Evolutionary conservation across 306 rosid genomes (phyloP).

Genomic region (Fragaria ananassa): DNA sequence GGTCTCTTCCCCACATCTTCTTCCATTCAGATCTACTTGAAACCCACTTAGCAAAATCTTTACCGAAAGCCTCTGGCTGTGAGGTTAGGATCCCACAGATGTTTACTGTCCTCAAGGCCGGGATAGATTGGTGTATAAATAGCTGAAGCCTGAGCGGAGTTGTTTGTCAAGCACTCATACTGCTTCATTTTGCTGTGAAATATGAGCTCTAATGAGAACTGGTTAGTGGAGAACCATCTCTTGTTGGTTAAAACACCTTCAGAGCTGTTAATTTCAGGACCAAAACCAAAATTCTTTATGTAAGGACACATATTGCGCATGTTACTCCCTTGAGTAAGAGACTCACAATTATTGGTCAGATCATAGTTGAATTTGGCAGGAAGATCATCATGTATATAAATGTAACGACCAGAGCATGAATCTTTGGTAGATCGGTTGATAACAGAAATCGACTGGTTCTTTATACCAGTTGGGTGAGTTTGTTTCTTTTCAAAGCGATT

Average conservation of each 20-base stretch:
- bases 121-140: conserved; percentile 47
- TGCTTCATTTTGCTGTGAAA: conserved; percentile 57
- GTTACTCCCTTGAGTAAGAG: conserved; percentile 62
- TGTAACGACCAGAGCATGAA: conserved; percentile 57
- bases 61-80: conserved; percentile 42
- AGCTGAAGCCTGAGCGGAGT: conserved; percentile 58
- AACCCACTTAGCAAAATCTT: conserved; percentile 34
- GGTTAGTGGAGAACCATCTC: conserved; percentile 55
- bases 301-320: conserved; percentile 60
- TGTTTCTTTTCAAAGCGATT: conserved; percentile 21
- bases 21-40: conserved; percentile 38
- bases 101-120: conserved; percentile 45
- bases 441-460: conserved; percentile 14
- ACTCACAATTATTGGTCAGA: conserved; percentile 46
- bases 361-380: conserved; percentile 60
- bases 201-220: conserved; percentile 52
- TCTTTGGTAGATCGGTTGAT: conserved; percentile 21
- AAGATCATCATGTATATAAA: conserved; percentile 50
- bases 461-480: conserved; percentile 8
- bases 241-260: conserved; percentile 35
- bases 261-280: conserved; percentile 37
- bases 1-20: conserved; percentile 54
- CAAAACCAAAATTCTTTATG: conserved; percentile 60
- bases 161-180: conserved; percentile 55
- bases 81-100: conserved; percentile 41